Percentiles rank a stretch among this genome's conserved stretches.
These are phyloP conservation scores for Zoysia japonica DNA, from an alignment of 176 grass and related monocot species.

Conservation along the genomic window DNA sequence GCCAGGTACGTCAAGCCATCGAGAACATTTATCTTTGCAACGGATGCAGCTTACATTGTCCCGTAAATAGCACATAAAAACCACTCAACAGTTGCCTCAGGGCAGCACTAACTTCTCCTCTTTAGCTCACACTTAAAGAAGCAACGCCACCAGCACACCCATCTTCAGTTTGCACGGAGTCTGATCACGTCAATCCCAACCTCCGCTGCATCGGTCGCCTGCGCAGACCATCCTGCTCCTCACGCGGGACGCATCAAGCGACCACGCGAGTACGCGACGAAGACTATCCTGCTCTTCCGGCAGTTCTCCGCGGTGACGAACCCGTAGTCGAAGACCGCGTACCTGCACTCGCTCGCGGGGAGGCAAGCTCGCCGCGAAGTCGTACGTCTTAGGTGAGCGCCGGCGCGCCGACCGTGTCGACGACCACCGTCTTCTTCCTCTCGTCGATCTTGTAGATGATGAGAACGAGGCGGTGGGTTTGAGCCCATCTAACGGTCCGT, in stretches of 20 bases:
- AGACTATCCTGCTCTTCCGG: conserved; percentile 67
- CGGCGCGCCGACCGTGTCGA: conserved; percentile 59
- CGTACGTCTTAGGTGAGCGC: conserved; percentile 42
- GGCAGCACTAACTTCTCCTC: too few relatives aligned
- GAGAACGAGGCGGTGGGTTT: conserved; percentile 47
- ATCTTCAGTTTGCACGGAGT: too few relatives aligned
- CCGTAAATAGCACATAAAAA: too few relatives aligned
- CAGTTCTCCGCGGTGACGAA: conserved; percentile 62
- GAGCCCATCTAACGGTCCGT: too few relatives aligned
- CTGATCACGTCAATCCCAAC: too few relatives aligned
- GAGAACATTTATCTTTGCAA: too few relatives aligned
- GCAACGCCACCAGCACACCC: too few relatives aligned
- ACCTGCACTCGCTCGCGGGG: conserved; percentile 59
- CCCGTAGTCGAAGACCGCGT: conserved; percentile 66
- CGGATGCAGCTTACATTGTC: too few relatives aligned
- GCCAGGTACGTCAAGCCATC: too few relatives aligned
- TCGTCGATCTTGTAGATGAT: conserved; percentile 81
- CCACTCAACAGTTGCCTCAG: too few relatives aligned
- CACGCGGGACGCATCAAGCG: conserved; percentile 46
- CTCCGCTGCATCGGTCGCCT: not conserved
- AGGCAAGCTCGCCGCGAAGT: conserved; percentile 58
- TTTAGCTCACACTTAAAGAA: too few relatives aligned
- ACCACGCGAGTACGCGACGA: conserved; percentile 49
- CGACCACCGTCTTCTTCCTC: conserved; percentile 62
- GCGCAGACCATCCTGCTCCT: conserved; percentile 63